A percentile compares a stretch with the other conserved stretches of the same genome.
phyloP scores from a whole-genome alignment of 768 basidiomycete genomes.

The Suillus discolor region DNA sequence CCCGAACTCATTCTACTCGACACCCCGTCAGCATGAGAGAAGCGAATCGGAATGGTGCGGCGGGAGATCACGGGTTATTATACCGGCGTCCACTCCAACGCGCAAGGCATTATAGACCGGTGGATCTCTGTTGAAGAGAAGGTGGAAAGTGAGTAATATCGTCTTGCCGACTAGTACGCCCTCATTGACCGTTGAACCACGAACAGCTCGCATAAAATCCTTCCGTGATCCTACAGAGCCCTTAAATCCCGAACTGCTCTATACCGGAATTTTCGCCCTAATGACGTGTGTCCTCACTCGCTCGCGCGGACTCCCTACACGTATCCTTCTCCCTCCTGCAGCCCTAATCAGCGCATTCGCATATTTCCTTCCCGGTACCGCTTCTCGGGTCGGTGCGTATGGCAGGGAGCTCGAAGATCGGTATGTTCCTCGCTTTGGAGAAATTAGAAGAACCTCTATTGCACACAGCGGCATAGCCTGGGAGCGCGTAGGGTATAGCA shows the following conservation, averaged over 20 bases:
- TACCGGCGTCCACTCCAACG: slow-evolving; percentile 57
- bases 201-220: slow-evolving; percentile 75
- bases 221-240: slow-evolving; percentile 80
- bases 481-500: too few relatives aligned
- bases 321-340: slow-evolving; percentile 74
- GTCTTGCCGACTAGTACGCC: background rate
- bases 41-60: slow-evolving; percentile 72
- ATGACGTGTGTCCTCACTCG: slow-evolving; percentile 87
- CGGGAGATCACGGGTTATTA: slow-evolving; percentile 59
- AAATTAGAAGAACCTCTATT: slow-evolving; percentile 65
- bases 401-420: slow-evolving; percentile 67
- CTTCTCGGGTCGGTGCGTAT: slow-evolving; percentile 68
- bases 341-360: slow-evolving; percentile 69
- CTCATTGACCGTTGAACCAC: background rate
- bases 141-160: slow-evolving; percentile 73
- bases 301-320: slow-evolving; percentile 67
- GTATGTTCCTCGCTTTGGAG: slow-evolving; percentile 68
- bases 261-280: slow-evolving; percentile 86
- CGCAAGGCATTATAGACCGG: slow-evolving; percentile 71
- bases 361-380: slow-evolving; percentile 88
- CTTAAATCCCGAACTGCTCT: slow-evolving; percentile 87
- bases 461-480: slow-evolving; percentile 63
- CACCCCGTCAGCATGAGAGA: slow-evolving; percentile 72
- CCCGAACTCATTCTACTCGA: slow-evolving; percentile 73
- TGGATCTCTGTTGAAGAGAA: slow-evolving; percentile 89